phyloP scores from a whole-genome alignment of 768 basidiomycete genomes.

The Boletus reticuloceps region DNA sequence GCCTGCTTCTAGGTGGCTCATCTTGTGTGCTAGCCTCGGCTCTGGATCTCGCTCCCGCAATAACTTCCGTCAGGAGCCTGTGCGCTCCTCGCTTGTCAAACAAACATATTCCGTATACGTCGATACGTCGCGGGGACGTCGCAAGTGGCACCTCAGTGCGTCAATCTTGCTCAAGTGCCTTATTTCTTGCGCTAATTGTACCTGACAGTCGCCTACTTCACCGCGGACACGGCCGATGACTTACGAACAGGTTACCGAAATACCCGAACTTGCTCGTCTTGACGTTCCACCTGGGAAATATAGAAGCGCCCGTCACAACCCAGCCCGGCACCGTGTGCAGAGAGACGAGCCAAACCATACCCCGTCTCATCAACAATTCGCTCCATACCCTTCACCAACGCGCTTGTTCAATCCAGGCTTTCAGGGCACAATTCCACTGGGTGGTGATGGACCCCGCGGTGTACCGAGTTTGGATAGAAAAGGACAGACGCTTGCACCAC shows the following conservation, averaged over 20 bases:
- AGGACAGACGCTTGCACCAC: slow-evolving; percentile 49
- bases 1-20: neutral
- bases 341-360: slow-evolving; percentile 24
- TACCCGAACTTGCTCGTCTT: slow-evolving; percentile 51
- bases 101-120: slow-evolving; percentile 82
- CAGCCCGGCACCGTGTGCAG: slow-evolving; percentile 38
- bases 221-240: slow-evolving; percentile 54
- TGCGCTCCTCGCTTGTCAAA: slow-evolving; percentile 59
- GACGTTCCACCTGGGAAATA: slow-evolving; percentile 60
- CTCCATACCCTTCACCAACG: slow-evolving; percentile 32
- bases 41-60: slow-evolving; percentile 30
- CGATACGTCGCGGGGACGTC: slow-evolving; percentile 58
- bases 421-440: slow-evolving; percentile 1
- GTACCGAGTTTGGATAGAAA: slow-evolving; percentile 14
- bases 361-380: slow-evolving; percentile 24
- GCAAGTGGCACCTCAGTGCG: slow-evolving; percentile 83
- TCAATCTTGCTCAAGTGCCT: slow-evolving; percentile 10
- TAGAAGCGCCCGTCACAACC: slow-evolving; percentile 59
- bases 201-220: slow-evolving; percentile 71
- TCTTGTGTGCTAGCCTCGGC: slow-evolving; percentile 22
- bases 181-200: neutral
- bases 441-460: neutral
- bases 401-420: slow-evolving; percentile 10
- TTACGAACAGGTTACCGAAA: slow-evolving; percentile 60
- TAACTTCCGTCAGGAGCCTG: slow-evolving; percentile 25